Evolutionary conservation across 768 basidiomycete species (phyloP).

Genomic region (Aureoboletus auriporus): DNA sequence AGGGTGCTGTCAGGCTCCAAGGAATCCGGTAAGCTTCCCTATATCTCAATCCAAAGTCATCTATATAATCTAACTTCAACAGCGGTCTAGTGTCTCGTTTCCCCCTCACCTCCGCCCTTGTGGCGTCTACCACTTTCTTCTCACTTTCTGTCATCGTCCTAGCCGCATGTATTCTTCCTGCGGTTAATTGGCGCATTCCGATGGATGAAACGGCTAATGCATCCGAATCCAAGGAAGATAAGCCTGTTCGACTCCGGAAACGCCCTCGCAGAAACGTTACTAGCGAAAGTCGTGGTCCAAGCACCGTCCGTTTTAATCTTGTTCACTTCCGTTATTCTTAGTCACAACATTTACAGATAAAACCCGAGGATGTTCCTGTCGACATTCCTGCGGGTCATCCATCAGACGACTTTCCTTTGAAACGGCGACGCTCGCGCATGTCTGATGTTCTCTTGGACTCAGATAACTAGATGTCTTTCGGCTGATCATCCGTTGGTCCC

Average conservation of each 20-base stretch:
- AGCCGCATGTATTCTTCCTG: slow-evolving; percentile 51
- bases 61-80: slow-evolving; percentile 1
- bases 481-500: slow-evolving; percentile 6
- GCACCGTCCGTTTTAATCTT: slow-evolving; percentile 18
- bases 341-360: slow-evolving; percentile 21
- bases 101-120: slow-evolving; percentile 52
- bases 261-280: slow-evolving; percentile 22
- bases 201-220: slow-evolving; percentile 9
- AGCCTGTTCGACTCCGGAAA: slow-evolving; percentile 22
- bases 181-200: slow-evolving; percentile 27
- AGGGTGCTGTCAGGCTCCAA: slow-evolving; percentile 58
- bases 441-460: slow-evolving; percentile 29
- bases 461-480: slow-evolving; percentile 20
- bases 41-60: neutral
- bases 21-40: slow-evolving; percentile 60
- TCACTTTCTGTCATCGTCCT: slow-evolving; percentile 43
- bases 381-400: slow-evolving; percentile 29
- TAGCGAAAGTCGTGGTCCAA: slow-evolving; percentile 18
- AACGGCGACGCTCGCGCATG: slow-evolving; percentile 44
- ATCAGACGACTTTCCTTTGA: slow-evolving; percentile 32
- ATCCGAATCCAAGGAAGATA: slow-evolving; percentile 18
- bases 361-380: slow-evolving; percentile 25
- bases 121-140: slow-evolving; percentile 45
- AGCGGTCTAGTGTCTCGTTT: slow-evolving; percentile 72
- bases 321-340: neutral